phyloP scores from a whole-genome alignment of 2,329 filamentous ascomycete species.

The Dactylonectria macrodidyma region DNA sequence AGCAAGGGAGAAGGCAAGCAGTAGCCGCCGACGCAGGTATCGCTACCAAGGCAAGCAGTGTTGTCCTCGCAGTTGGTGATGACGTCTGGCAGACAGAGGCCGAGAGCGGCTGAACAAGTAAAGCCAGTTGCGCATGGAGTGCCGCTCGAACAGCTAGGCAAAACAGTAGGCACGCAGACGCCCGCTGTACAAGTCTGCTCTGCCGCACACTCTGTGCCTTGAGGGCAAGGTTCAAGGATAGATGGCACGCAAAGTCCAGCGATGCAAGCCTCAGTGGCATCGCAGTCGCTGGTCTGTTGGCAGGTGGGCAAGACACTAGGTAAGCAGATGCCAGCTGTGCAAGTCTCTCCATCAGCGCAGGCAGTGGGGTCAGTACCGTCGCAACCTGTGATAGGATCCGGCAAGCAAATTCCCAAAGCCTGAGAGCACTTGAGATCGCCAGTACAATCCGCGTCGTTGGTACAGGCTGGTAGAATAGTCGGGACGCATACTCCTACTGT shows the following conservation, averaged over 20 bases:
- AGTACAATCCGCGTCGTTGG: neutral
- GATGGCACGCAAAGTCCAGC: neutral
- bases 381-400: neutral
- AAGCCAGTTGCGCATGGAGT: too few relatives aligned
- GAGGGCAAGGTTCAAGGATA: neutral
- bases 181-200: neutral
- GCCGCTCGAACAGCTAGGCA: too few relatives aligned
- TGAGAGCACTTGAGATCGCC: neutral
- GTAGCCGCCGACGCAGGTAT: slow-evolving; percentile 3
- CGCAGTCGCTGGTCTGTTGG: neutral
- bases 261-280: neutral
- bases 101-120: too few relatives aligned
- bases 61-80: neutral
- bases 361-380: too few relatives aligned
- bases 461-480: neutral
- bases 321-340: slow-evolving; percentile 12
- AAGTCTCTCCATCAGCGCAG: slow-evolving; percentile 3
- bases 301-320: neutral
- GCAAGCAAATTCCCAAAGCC: neutral
- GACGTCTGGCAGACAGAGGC: slow-evolving; percentile 9
- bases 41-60: neutral
- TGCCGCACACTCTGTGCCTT: neutral
- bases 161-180: too few relatives aligned
- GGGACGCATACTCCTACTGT: neutral
- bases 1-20: slow-evolving; percentile 9